These are phyloP conservation scores for Panicum virgatum DNA, from an alignment of 202 grass and related monocot species.

Conservation along the genomic window DNA sequence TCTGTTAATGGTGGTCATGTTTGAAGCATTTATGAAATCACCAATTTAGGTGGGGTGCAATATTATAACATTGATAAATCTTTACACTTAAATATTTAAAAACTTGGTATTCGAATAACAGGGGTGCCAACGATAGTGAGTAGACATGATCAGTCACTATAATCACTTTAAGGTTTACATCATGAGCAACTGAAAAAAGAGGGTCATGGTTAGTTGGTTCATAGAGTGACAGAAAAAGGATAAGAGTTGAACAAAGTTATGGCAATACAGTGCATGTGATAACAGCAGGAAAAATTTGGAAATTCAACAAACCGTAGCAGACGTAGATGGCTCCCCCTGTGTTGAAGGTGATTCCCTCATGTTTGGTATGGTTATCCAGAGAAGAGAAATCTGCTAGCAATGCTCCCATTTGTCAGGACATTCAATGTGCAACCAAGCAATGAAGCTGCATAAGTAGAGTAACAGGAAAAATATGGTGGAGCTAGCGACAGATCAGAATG, in stretches of 20 bases:
- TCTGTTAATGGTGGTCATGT: not conserved
- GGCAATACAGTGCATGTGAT: not conserved
- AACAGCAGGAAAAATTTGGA: not conserved
- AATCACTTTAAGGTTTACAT: not conserved
- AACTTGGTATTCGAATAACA: not conserved
- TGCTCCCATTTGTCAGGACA: slow-evolving; percentile 1
- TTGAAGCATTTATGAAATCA: not conserved
- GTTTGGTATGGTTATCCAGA: not conserved
- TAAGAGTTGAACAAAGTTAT: not conserved
- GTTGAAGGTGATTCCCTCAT: slow-evolving; percentile 25
- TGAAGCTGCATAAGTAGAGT: not conserved
- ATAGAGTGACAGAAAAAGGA: not conserved
- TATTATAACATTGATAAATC: not conserved
- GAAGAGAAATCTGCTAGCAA: not conserved
- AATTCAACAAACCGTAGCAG: slow-evolving; percentile 31
- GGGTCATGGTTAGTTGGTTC: not conserved
- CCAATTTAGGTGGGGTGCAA: not conserved
- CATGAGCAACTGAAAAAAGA: not conserved
- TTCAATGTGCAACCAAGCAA: not conserved
- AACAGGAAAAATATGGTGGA: not conserved
- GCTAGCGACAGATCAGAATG: not conserved
- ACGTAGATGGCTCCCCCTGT: slow-evolving; percentile 10
- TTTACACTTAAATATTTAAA: not conserved
- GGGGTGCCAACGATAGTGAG: not conserved
- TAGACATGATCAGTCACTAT: not conserved